Evolutionary conservation across 2,329 filamentous ascomycete genomes (phyloP), one percentile per base, ranked within the genome.

Genomic region (Paecilomyces variotii): DNA sequence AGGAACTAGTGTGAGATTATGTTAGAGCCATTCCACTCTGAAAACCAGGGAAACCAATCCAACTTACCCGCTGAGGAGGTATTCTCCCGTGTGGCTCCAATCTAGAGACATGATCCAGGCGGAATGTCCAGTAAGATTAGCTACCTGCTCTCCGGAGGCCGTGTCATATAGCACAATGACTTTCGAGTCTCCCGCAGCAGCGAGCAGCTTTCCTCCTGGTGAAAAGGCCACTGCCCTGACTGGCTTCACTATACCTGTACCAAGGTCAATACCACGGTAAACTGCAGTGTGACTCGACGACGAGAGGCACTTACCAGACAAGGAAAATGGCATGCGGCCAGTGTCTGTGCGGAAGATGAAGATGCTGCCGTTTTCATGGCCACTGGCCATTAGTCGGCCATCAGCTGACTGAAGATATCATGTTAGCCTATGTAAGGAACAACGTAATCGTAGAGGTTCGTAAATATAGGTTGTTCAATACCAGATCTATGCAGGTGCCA

Each of bases 291-390:
- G 24, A 35, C 14, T 9, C 25, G 7, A 12, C 9, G 39, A 30
- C 56, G 53, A 24, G 45, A 27, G 10, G n/a, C 2, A 68, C 80
- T 61, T 77, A 89, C 89, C 87, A 57, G 90, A 87, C 26, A 99
- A 79, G 6, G 91, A 94, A 74, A 96, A 93, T 11, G 90, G 80
- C 66, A 99, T 84, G 57, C 90, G 85, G 2, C 90, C 90, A 0
- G 89, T 91, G 65, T 91, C 87, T 68, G 96, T 97, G 78, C 91
- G 92, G 81, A 97, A 99, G 61, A 99, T 86, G 76, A 97, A 97
- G 62, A 97, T 84, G 11, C 86, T 87, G 14, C 94, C 94, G 68
- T 89, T 96, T 72, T 96, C 89, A 75, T 99, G 93, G 0, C 94
- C 94, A 56, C 89, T 95, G 3, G 92, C 93, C 30, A 92, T 95